Conservation (phyloP, 164 flowering plant genomes). For the Liquidambar formosana region DNA sequence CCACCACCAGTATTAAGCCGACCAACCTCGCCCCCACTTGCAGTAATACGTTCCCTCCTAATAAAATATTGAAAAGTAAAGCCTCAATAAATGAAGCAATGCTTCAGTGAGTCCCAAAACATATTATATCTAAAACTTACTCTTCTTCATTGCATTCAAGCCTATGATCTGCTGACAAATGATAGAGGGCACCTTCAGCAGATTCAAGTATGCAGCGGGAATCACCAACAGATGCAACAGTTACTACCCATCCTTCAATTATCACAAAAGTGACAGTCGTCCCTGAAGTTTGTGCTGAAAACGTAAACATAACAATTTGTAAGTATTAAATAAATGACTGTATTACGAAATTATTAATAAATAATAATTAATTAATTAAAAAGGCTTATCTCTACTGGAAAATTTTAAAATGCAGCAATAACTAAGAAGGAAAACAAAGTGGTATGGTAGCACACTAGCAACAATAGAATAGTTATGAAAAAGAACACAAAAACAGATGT, state of each 20-base stretch:
- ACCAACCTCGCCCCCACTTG: slow-evolving; percentile 99
- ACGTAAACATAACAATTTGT: neutral
- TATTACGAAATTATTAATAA: neutral
- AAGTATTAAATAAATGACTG: neutral
- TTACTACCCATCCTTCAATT: slow-evolving; percentile 91
- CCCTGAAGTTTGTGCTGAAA: slow-evolving; percentile 86
- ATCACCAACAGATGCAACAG: slow-evolving; percentile 98
- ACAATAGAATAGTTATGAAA: too few relatives aligned
- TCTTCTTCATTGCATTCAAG: slow-evolving; percentile 88
- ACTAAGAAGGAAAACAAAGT: too few relatives aligned
- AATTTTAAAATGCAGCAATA: too few relatives aligned
- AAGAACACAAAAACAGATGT: too few relatives aligned
- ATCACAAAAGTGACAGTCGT: slow-evolving; percentile 94
- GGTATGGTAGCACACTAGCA: too few relatives aligned
- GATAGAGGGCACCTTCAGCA: slow-evolving; percentile 81
- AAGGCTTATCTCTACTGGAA: too few relatives aligned
- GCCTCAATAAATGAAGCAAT: slow-evolving; percentile 2
- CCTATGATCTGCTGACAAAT: slow-evolving; percentile 93
- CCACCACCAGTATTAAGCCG: slow-evolving; percentile 92
- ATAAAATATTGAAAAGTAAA: slow-evolving; percentile 12
- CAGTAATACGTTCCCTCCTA: slow-evolving; percentile 84
- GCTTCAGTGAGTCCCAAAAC: neutral
- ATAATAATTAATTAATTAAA: too few relatives aligned
- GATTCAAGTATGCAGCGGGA: slow-evolving; percentile 92
- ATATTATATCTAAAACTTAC: slow-evolving; percentile 44